Conservation (phyloP, 805 yeast genomes). For the Saturnispora halmiae region DNA sequence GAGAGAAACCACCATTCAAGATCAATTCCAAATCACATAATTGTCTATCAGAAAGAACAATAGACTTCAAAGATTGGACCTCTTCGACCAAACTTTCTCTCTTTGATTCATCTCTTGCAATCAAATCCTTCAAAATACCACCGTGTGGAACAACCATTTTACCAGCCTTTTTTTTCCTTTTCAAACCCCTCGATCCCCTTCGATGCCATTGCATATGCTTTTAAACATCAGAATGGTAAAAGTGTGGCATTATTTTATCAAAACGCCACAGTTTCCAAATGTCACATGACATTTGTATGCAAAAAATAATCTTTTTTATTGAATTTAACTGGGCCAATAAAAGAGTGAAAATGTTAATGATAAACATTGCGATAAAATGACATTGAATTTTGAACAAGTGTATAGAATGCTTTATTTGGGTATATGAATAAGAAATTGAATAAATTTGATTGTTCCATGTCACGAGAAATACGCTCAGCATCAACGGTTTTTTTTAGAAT, state of each 20-base stretch:
- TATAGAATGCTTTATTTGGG: no score
- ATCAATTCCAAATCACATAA: slow-evolving; percentile 89
- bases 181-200: background rate
- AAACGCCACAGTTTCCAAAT: background rate
- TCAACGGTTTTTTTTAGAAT: no score
- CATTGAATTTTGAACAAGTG: no score
- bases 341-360: no score
- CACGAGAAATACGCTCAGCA: background rate
- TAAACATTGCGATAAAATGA: no score
- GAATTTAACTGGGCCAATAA: no score
- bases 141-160: slow-evolving; percentile 83
- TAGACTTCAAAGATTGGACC: slow-evolving; percentile 39
- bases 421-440: background rate
- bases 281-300: no score
- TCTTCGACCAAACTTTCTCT: slow-evolving; percentile 50
- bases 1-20: slow-evolving; percentile 91
- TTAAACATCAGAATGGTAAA: no score
- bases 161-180: background rate
- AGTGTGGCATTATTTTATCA: background rate
- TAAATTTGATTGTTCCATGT: background rate
- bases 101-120: slow-evolving; percentile 67
- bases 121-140: slow-evolving; percentile 76
- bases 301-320: no score
- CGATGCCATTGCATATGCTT: background rate
- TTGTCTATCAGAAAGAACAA: slow-evolving; percentile 72